Base-by-base conservation (phyloP, 106 monocot species). In the Triglochin maritima region DNA sequence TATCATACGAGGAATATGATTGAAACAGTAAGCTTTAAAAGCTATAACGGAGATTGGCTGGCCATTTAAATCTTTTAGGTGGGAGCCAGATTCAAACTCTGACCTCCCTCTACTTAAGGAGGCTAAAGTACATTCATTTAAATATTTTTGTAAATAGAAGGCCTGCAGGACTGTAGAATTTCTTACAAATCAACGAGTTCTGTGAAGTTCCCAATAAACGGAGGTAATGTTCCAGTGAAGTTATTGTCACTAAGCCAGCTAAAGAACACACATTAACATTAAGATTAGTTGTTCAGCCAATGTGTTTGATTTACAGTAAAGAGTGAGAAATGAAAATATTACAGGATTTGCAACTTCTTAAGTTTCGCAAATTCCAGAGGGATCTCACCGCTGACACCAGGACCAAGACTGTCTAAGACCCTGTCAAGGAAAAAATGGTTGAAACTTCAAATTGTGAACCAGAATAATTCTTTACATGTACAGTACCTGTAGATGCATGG, bases 131-230 rank as follows among this genome's bases (percentile, higher is more conserved):
- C 29, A 29, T 29, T 29, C 29, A 29, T 29, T 29, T 29, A 29
- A 29, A 0, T 46, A 10, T 3, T 8, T 46, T 9, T 9, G 45
- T 13, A 47, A 44, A 64, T 64, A 44, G 45, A 44, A 12, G 11
- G 2, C 6, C 1, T 9, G 45, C 13, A 11, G 45, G 45, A 47
- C 45, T 48, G 6, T 4, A 66, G 3, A 66, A 9, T 49, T 47
- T 29, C 67, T 52, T 67, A 67, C 67, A 67, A 42, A 67, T 0
- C 5, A 43, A 0, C 43, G 52, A 67, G 49, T 9, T 53, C 54
- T 42, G 67, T 67, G 41, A 50, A 67, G 41, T 41, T 41, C 52
- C 67, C 67, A 67, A 67, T 66, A 50, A 66, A 66, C 5, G 14
- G 15, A 49, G 65, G 65, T 66, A 66, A 50, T 16, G 49, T 48